These are phyloP conservation scores for Tephrocybe sp. DNA, from an alignment of 768 basidiomycete genomes.

Conservation along the genomic window DNA sequence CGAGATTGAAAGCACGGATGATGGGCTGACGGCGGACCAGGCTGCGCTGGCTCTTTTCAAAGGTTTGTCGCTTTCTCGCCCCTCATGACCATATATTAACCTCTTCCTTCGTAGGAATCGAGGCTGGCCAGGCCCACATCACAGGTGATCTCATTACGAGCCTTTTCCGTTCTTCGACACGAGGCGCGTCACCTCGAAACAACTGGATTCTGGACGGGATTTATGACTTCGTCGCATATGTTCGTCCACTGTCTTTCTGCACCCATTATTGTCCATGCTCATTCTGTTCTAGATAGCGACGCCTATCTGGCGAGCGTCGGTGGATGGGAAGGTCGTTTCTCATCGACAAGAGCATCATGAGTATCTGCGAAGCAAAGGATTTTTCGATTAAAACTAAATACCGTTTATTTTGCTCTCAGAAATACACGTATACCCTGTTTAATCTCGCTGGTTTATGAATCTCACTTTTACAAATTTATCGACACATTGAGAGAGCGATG, in stretches of 20 bases:
- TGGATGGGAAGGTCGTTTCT: constrained; percentile 45
- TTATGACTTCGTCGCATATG: constrained; percentile 45
- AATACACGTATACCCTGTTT: too few relatives aligned
- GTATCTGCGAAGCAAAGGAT: constrained; percentile 44
- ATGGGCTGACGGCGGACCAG: constrained; percentile 58
- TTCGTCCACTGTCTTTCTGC: constrained; percentile 27
- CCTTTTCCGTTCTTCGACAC: constrained; percentile 67
- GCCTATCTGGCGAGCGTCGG: constrained; percentile 51
- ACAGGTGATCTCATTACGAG: constrained; percentile 67
- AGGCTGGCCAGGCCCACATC: constrained; percentile 72
- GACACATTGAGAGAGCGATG: too few relatives aligned
- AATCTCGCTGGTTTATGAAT: too few relatives aligned
- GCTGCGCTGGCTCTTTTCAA: constrained; percentile 60
- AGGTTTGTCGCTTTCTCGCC: too few relatives aligned
- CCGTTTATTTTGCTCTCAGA: too few relatives aligned
- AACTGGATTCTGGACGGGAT: constrained; percentile 58
- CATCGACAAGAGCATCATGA: constrained; percentile 47
- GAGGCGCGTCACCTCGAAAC: constrained; percentile 61
- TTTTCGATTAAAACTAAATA: constrained; percentile 31
- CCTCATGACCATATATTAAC: too few relatives aligned
- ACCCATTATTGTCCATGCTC: constrained; percentile 7
- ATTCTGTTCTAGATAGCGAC: constrained; percentile 39
- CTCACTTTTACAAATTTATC: too few relatives aligned
- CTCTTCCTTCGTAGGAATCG: constrained; percentile 62
- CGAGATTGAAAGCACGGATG: constrained; percentile 76